Percentiles rank a stretch among this genome's conserved stretches.
These are phyloP conservation scores for Friedmanniomyces simplex DNA, from an alignment of 495 filamentous ascomycete genomes.

Conservation along the genomic window DNA sequence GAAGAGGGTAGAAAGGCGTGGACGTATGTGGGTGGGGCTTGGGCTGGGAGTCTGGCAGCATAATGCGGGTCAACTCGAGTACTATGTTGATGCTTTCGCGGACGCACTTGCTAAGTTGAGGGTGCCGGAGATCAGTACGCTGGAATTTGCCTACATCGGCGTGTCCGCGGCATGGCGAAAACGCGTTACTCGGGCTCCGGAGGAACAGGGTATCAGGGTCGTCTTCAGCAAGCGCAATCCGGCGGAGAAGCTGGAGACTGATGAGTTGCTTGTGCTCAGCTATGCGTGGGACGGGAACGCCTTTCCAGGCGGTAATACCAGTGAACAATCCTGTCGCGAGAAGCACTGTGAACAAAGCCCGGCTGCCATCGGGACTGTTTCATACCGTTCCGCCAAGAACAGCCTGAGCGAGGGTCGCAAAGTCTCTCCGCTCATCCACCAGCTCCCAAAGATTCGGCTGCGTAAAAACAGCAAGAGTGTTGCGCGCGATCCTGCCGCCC, in stretches of 20 bases:
- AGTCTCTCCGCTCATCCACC: constrained; percentile 64
- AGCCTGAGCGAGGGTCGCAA: constrained; percentile 79
- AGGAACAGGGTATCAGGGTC: constrained; percentile 16
- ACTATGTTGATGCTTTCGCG: constrained; percentile 25
- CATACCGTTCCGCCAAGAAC: constrained; percentile 44
- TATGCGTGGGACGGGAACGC: constrained; percentile 35
- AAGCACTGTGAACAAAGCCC: neutral
- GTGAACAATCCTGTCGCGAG: no score
- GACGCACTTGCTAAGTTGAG: constrained; percentile 2
- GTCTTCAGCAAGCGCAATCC: constrained; percentile 28
- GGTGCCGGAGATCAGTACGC: constrained; percentile 2
- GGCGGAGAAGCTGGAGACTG: constrained; percentile 23
- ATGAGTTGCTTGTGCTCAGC: constrained; percentile 30
- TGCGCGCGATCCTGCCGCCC: constrained; percentile 56
- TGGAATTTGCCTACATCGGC: constrained; percentile 17
- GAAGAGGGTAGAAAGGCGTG: constrained; percentile 24
- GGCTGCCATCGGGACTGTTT: neutral
- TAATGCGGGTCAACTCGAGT: constrained; percentile 4
- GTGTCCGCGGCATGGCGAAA: neutral
- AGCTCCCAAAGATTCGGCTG: constrained; percentile 87
- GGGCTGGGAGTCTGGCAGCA: constrained; percentile 32
- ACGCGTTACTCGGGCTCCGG: neutral
- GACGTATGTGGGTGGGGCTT: constrained; percentile 31
- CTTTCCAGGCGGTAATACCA: constrained; percentile 18
- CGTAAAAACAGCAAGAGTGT: constrained; percentile 94